Base-by-base conservation (phyloP, 805 yeast species). In the Torulaspora indica region DNA sequence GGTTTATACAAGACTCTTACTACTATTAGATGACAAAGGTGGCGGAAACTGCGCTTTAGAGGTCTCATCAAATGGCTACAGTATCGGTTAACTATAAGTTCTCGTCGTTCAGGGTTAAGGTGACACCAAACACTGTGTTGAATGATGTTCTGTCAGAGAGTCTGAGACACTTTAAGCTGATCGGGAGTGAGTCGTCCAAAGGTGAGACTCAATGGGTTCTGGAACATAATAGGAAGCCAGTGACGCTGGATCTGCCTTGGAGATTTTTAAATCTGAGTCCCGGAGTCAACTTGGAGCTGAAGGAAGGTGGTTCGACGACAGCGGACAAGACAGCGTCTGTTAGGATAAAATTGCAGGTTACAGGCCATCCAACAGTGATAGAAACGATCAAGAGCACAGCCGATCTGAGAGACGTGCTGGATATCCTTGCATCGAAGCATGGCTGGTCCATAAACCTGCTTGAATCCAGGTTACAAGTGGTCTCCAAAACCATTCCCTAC, bases 181-280 rank as follows among this genome's bases (percentile, higher is more conserved):
- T 20, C 3, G 32, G 35, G 2, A 46, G 42, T 9, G 42, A 36
- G 1, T 23, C 29, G 43, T 61, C 20, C 14, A 29, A 31, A 23
- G 22, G 27, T 13, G 14, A 25, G 31, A 38, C 54, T 18, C 46
- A 45, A 31, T 57, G 68, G 64, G 27, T 41, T 5, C 45, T 63
- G 8, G 28, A 47, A 22, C 70, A 71, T 43, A 66, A 68, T 4
- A 62, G 56, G 27, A 57, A 55, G 1, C 52, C 54, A 5, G 41
- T 75, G 15, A 67, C 73, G 4, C 49, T 66, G 12, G 65, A 70
- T 28, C 46, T 74, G 27, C 78, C 79, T 1, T 56, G 71, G 47
- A 61, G 78, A 45, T 53, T 74, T 13, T 52, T 70, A 12, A 69
- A 70, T 40, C 49, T 76, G 14, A 74, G 78, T 2, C 58, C 66